Percentiles rank a stretch among this genome's conserved stretches.
phyloP scores from a whole-genome alignment of 176 grass and related monocot genomes.

The Carex cristatella region DNA sequence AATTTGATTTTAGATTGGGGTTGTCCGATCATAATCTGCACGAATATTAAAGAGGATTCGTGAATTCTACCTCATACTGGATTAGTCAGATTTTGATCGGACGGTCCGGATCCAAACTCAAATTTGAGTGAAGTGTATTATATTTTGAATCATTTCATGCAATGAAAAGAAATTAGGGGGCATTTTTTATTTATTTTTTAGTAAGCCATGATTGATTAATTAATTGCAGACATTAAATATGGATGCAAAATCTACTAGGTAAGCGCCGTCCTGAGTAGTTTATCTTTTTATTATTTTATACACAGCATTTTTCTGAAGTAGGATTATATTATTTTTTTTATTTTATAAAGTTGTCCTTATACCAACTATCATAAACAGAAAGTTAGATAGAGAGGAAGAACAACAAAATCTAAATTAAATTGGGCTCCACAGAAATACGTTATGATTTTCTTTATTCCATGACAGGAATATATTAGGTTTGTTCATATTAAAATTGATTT shows the following conservation, averaged over 20 bases:
- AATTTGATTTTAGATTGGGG: too few species aligned
- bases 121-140: too few species aligned
- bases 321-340: neutral
- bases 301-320: neutral
- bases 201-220: too few species aligned
- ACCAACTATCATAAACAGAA: neutral
- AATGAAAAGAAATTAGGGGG: too few species aligned
- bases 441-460: neutral
- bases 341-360: neutral
- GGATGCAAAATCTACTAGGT: neutral
- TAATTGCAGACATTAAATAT: neutral
- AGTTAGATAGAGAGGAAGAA: neutral
- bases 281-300: neutral
- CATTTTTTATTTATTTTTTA: too few species aligned
- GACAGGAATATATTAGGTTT: conserved; percentile 6
- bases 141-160: too few species aligned
- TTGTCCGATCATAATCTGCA: too few species aligned
- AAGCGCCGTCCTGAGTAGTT: neutral
- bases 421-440: neutral
- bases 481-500: conserved; percentile 7
- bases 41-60: too few species aligned
- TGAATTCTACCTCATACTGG: too few species aligned
- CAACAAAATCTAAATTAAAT: neutral
- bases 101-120: too few species aligned
- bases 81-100: too few species aligned